Conservation (phyloP, 2,329 filamentous ascomycete genomes). For the Falciphora oryzae region DNA sequence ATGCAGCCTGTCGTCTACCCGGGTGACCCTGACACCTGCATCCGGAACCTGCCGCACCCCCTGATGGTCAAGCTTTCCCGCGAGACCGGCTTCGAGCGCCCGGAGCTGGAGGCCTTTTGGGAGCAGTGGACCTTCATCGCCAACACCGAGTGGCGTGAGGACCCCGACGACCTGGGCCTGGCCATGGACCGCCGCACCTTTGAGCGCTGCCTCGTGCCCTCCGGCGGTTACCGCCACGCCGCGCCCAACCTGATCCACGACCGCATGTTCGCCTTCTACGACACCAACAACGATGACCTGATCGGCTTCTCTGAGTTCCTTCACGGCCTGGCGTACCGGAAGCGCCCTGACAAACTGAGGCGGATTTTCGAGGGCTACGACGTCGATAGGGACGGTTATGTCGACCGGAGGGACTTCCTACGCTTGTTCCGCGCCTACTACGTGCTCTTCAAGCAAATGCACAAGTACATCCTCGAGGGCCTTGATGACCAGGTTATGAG, state of each 20-base stretch:
- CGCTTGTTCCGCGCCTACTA: constrained; percentile 92
- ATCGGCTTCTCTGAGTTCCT: constrained; percentile 94
- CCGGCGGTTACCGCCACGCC: constrained; percentile 70
- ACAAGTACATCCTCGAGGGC: constrained; percentile 73
- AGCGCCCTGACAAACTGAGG: constrained; percentile 26
- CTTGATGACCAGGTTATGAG: constrained; percentile 74
- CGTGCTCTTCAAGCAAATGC: constrained; percentile 82
- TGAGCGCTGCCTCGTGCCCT: constrained; percentile 81
- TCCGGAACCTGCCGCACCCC: constrained; percentile 58
- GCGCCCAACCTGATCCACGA: constrained; percentile 89
- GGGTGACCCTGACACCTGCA: constrained; percentile 70
- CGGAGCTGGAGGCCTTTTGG: constrained; percentile 88
- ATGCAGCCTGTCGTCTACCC: constrained; percentile 83
- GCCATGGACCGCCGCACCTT: constrained; percentile 93
- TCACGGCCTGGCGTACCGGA: constrained; percentile 67
- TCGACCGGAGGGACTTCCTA: constrained; percentile 80
- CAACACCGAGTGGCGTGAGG: constrained; percentile 74
- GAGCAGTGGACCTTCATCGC: constrained; percentile 96
- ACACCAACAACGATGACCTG: constrained; percentile 79
- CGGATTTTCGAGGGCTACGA: constrained; percentile 72
- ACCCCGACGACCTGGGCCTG: constrained; percentile 69
- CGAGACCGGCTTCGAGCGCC: constrained; percentile 74
- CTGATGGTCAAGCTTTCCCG: constrained; percentile 63
- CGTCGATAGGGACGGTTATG: constrained; percentile 79
- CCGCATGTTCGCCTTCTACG: constrained; percentile 94